These are phyloP conservation scores for Ganoderma meredithae DNA, from an alignment of 1,284 basidiomycete species.

Conservation along the genomic window DNA sequence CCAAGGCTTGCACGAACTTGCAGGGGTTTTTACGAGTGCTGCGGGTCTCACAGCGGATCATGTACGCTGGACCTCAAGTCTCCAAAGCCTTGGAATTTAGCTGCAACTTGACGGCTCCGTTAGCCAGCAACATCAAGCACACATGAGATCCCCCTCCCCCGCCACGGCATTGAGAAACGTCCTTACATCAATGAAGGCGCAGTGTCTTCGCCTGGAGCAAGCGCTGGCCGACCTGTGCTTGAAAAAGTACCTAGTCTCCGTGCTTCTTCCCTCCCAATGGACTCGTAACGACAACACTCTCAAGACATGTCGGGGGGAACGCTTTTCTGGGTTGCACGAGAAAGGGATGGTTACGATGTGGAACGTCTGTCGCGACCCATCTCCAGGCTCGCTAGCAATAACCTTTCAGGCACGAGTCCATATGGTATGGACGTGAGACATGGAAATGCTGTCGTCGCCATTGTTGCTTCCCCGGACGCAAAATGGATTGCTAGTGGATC, in stretches of 20 bases:
- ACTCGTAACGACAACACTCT: background rate
- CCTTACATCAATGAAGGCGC: background rate
- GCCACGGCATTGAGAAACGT: background rate
- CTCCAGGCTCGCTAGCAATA: background rate
- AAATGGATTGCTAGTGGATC: background rate
- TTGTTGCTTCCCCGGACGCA: background rate
- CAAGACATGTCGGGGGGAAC: background rate
- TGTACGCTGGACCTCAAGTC: background rate
- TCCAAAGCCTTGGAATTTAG: background rate
- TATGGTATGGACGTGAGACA: background rate
- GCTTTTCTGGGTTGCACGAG: background rate
- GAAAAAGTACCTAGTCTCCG: background rate
- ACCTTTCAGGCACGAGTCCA: background rate
- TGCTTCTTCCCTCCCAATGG: background rate
- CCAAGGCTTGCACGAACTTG: background rate
- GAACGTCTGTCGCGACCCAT: background rate
- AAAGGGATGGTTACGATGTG: background rate
- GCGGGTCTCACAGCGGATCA: background rate
- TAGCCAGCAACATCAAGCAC: no score
- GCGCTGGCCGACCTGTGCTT: background rate
- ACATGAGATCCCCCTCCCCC: no score
- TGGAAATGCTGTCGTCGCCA: background rate
- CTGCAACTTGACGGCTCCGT: background rate
- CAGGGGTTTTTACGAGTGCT: background rate
- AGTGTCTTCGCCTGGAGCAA: background rate